These are phyloP conservation scores for Blastobotrys arbuscula DNA, from an alignment of 1,139 yeast species.

Conservation along the genomic window DNA sequence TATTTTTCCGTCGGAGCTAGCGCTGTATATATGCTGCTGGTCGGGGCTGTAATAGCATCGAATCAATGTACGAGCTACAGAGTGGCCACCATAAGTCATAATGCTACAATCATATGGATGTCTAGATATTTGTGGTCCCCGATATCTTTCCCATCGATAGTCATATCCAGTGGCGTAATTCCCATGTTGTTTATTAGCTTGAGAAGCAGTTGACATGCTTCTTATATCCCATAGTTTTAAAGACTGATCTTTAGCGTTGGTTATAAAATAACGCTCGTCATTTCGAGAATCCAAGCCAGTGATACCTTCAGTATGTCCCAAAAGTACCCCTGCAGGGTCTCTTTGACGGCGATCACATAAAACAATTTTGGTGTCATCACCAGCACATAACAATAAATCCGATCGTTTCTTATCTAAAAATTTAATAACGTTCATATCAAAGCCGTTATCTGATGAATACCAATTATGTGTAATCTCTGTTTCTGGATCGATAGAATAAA, in stretches of 20 bases:
- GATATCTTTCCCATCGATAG: slow-evolving; percentile 27
- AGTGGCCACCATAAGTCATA: slow-evolving; percentile 33
- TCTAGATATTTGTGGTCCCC: slow-evolving; percentile 17
- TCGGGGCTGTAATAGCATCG: slow-evolving; percentile 34
- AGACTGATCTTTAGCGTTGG: slow-evolving; percentile 33
- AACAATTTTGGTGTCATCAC: slow-evolving; percentile 74
- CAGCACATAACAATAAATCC: slow-evolving; percentile 67
- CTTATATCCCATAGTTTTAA: slow-evolving; percentile 35
- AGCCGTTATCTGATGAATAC: neutral
- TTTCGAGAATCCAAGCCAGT: slow-evolving; percentile 29
- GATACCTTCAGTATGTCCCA: slow-evolving; percentile 66
- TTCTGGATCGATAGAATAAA: slow-evolving; percentile 10
- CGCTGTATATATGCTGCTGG: slow-evolving; percentile 32
- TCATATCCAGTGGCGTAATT: slow-evolving; percentile 23
- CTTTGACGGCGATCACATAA: slow-evolving; percentile 69
- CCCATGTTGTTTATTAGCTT: slow-evolving; percentile 13
- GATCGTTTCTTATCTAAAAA: slow-evolving; percentile 35
- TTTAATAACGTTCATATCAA: slow-evolving; percentile 13
- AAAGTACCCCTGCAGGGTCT: slow-evolving; percentile 52
- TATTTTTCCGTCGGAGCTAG: slow-evolving; percentile 30
- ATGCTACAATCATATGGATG: slow-evolving; percentile 30
- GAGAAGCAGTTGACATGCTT: slow-evolving; percentile 18
- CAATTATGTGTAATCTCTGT: slow-evolving; percentile 9
- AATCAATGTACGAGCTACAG: slow-evolving; percentile 30
- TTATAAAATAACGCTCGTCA: slow-evolving; percentile 29